Evolutionary conservation across 768 basidiomycete genomes (phyloP).

Genomic region (Macrocybe gigantea): DNA sequence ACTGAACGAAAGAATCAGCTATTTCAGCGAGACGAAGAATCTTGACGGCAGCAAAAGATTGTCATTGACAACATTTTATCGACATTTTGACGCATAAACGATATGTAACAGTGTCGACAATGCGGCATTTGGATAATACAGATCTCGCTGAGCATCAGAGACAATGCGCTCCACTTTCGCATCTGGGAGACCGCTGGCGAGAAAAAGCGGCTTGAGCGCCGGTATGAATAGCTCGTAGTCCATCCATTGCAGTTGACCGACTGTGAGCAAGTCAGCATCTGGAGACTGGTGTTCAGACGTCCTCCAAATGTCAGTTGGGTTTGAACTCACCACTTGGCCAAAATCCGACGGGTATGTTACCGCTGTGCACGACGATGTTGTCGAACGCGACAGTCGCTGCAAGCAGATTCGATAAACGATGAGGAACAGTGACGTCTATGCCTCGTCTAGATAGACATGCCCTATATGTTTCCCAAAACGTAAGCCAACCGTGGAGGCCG

Average conservation of each 20-base stretch:
- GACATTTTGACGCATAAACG: slow-evolving; percentile 42
- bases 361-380: slow-evolving; percentile 46
- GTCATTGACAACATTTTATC: slow-evolving; percentile 9
- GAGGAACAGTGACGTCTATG: slow-evolving; percentile 54
- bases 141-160: slow-evolving; percentile 56
- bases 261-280: slow-evolving; percentile 57
- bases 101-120: slow-evolving; percentile 53
- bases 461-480: slow-evolving; percentile 59
- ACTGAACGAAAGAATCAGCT: too few relatives aligned
- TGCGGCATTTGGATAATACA: slow-evolving; percentile 52
- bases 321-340: slow-evolving; percentile 47
- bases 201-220: slow-evolving; percentile 54
- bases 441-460: slow-evolving; percentile 44
- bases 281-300: slow-evolving; percentile 3
- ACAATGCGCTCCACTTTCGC: slow-evolving; percentile 51
- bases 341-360: slow-evolving; percentile 62
- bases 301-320: slow-evolving; percentile 6
- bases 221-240: slow-evolving; percentile 62
- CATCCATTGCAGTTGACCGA: slow-evolving; percentile 73
- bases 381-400: slow-evolving; percentile 47
- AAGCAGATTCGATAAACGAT: slow-evolving; percentile 46
- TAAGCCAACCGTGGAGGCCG: slow-evolving; percentile 53
- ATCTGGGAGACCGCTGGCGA: slow-evolving; percentile 46
- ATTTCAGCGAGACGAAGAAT: too few relatives aligned
- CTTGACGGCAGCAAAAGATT: too few relatives aligned